A percentile compares a stretch with the other conserved stretches of the same genome.
Evolutionary conservation across 1,284 basidiomycete species (phyloP).

Genomic region (Trichosporon faecale): DNA sequence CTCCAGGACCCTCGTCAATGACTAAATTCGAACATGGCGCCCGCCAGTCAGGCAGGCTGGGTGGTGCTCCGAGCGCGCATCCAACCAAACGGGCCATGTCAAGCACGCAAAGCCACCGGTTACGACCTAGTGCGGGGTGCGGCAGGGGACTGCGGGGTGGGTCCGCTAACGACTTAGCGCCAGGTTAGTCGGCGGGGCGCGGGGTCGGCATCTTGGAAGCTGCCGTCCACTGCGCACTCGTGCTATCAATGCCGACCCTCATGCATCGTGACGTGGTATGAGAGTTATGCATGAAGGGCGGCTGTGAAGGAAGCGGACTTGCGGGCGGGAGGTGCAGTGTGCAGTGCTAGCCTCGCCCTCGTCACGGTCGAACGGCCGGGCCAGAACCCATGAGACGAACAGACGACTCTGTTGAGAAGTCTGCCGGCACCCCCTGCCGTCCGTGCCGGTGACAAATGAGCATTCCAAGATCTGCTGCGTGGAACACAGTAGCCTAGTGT

Average conservation of each 20-base stretch:
- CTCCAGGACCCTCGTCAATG: background rate
- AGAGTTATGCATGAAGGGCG: too few species aligned
- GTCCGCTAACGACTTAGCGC: background rate
- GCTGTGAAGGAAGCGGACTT: too few species aligned
- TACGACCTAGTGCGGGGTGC: background rate
- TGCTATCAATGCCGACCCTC: background rate
- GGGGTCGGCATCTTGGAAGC: background rate
- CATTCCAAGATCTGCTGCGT: background rate
- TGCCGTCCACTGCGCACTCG: background rate
- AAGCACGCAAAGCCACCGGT: background rate
- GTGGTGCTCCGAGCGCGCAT: background rate
- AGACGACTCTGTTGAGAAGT: background rate
- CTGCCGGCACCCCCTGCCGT: background rate
- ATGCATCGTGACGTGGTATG: too few species aligned
- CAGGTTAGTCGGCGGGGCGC: background rate
- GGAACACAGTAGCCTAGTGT: background rate
- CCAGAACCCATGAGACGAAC: too few species aligned
- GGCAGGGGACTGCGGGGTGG: background rate
- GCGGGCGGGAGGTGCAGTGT: too few species aligned
- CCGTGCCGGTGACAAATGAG: background rate
- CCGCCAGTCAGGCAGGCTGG: background rate
- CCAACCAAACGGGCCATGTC: background rate
- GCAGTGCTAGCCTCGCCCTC: too few species aligned
- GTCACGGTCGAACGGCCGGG: too few species aligned
- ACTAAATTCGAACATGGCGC: background rate